Evolutionary conservation across 352 stramenopile genomes (phyloP), one percentile per base, ranked within the genome.

Genomic region (Blastocystis sp.): DNA sequence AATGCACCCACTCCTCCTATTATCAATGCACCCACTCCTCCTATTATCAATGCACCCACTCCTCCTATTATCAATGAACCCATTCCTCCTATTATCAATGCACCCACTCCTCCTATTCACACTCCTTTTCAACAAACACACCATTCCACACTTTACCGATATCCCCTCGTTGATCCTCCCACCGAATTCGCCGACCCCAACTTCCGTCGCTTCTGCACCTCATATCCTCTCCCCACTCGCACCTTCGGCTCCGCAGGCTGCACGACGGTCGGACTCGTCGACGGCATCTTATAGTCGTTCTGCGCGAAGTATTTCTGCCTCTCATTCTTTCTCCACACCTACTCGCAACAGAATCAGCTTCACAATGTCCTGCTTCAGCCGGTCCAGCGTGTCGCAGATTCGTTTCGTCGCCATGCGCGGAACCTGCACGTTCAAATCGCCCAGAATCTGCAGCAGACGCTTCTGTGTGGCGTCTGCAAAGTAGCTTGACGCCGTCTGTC

Each of bases 301-400:
- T 81, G 69, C 29, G 69, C 69, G 1, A 64, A 42, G 27, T 81
- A 81, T 44, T 81, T 81, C 69, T 81, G 63, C 18, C 6, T 44
- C 32, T 81, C 11, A 64, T 4, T 3, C 21, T 0, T 2, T 24
- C 0, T 4, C 21, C 11, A 11, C 40, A 14, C 46, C 29, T 44
- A 81, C 69, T 51, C 69, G 46, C 49, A 81, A 29, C 16, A 81
- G 48, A 46, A 81, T 64, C 46, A 81, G 69, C 40, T 64, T 61
- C 46, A 81, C 46, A 27, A 81, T 81, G 53, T 81, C 69, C 51
- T 81, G 69, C 40, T 81, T 81, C 18, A 81, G 53, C 7, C 69
- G 69, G 40, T 81, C 69, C 46, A 81, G 53, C 49, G 69, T 81
- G 8, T 81, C 69, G 53, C 69, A 81, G n/a, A 81, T 61, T 18